Percentiles rank a stretch among this genome's conserved stretches.
These are phyloP conservation scores for Arthrobotrys sinensis DNA, from an alignment of 2,329 filamentous ascomycete species.

Conservation along the genomic window DNA sequence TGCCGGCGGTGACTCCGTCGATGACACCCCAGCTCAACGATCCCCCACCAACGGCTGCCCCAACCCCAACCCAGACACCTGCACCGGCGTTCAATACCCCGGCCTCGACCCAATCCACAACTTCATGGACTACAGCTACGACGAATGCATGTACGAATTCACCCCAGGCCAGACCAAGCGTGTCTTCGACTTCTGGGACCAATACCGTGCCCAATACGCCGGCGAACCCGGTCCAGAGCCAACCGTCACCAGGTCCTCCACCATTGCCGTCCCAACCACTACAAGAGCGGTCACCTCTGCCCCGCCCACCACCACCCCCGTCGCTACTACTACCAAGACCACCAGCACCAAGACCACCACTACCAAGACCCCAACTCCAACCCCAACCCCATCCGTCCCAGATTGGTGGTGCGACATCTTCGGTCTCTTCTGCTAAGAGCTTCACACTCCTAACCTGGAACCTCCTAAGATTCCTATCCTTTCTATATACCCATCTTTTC, in stretches of 20 bases:
- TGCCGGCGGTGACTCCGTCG: conserved; percentile 67
- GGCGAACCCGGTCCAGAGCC: conserved; percentile 37
- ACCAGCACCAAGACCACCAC: conserved; percentile 14
- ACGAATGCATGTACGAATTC: conserved; percentile 70
- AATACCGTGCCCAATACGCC: conserved; percentile 66
- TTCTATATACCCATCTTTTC: conserved; percentile 31
- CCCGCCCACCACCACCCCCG: conserved; percentile 7
- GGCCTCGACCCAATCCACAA: conserved; percentile 66
- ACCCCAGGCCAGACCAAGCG: conserved; percentile 68
- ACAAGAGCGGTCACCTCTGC: conserved; percentile 16
- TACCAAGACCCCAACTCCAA: conserved; percentile 22
- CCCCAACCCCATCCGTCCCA: conserved; percentile 25
- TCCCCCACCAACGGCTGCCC: conserved; percentile 67
- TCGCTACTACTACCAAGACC: conserved; percentile 8
- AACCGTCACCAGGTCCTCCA: conserved; percentile 1
- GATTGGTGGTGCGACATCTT: conserved; percentile 46
- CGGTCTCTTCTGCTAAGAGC: conserved; percentile 31
- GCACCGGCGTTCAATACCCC: conserved; percentile 62
- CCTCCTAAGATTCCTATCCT: background rate
- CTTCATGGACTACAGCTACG: conserved; percentile 68
- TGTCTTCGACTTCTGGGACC: conserved; percentile 68
- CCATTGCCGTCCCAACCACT: conserved; percentile 24
- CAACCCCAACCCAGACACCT: conserved; percentile 66
- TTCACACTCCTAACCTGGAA: too few relatives aligned
- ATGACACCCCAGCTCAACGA: conserved; percentile 68